These are phyloP conservation scores for Trypanosoma brucei DNA, from an alignment of 208 protist species.

Conservation along the genomic window DNA sequence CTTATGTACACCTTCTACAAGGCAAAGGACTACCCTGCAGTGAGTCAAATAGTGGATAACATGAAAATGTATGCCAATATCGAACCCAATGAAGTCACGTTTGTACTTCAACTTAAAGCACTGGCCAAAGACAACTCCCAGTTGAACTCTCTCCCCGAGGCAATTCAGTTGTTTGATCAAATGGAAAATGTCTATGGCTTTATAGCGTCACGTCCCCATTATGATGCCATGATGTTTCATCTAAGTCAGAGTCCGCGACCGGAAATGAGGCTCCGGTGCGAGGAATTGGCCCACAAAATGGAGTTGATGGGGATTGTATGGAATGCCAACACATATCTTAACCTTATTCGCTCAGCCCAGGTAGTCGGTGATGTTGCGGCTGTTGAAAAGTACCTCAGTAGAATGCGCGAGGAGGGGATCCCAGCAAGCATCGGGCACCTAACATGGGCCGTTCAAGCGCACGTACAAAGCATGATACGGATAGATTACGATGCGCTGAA, in stretches of 20 bases:
- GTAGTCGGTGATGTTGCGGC: slow-evolving; percentile 75
- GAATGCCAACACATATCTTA: slow-evolving; percentile 78
- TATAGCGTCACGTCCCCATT: slow-evolving; percentile 81
- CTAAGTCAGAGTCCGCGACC: slow-evolving; percentile 70
- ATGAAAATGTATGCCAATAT: slow-evolving; percentile 93
- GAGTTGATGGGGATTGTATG: slow-evolving; percentile 86
- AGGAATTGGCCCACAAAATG: slow-evolving; percentile 88
- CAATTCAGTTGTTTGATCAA: slow-evolving; percentile 88
- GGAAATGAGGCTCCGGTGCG: slow-evolving; percentile 82
- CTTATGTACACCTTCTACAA: slow-evolving; percentile 82
- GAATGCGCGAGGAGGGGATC: slow-evolving; percentile 82
- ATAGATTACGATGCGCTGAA: slow-evolving; percentile 68
- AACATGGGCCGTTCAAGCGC: slow-evolving; percentile 74
- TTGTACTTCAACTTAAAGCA: slow-evolving; percentile 74
- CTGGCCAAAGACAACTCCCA: slow-evolving; percentile 68
- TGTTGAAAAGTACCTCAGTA: slow-evolving; percentile 68
- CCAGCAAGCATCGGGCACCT: slow-evolving; percentile 62
- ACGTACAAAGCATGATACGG: slow-evolving; percentile 69
- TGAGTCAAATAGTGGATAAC: slow-evolving; percentile 80
- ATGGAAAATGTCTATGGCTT: slow-evolving; percentile 90
- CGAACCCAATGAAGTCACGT: slow-evolving; percentile 87
- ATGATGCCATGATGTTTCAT: slow-evolving; percentile 81
- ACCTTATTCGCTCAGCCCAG: slow-evolving; percentile 77
- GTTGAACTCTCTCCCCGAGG: slow-evolving; percentile 69
- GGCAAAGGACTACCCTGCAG: slow-evolving; percentile 77